phyloP scores from a whole-genome alignment of 2,329 filamentous ascomycete genomes.

The Exophiala oligosperma region DNA sequence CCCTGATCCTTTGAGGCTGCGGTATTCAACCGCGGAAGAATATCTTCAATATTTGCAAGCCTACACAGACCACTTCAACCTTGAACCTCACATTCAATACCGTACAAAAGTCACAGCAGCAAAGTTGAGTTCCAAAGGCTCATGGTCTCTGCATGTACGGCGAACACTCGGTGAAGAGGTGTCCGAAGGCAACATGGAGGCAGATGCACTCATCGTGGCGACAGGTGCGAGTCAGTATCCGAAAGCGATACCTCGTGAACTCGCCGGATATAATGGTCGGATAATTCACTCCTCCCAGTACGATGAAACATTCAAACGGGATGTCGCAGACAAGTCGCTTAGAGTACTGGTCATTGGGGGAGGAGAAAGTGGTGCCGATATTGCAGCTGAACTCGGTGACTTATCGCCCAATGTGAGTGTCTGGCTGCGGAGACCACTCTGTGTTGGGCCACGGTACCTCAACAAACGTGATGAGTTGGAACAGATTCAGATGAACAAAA shows the following conservation, averaged over 20 bases:
- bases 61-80: conserved; percentile 13
- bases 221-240: conserved; percentile 10
- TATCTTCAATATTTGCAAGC: conserved; percentile 13
- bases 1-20: conserved; percentile 11
- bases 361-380: conserved; percentile 18
- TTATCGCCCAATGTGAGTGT: conserved; percentile 15
- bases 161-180: neutral
- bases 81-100: conserved; percentile 10
- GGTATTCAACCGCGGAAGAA: conserved; percentile 12
- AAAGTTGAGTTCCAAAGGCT: conserved; percentile 1
- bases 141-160: conserved; percentile 9
- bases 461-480: conserved; percentile 9
- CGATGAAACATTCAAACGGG: conserved; percentile 5
- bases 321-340: conserved; percentile 9
- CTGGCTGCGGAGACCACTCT: conserved; percentile 12
- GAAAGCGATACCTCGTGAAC: conserved; percentile 1
- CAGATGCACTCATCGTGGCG: conserved; percentile 14
- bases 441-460: conserved; percentile 13
- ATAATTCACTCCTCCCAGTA: conserved; percentile 14
- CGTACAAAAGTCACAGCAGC: conserved; percentile 1
- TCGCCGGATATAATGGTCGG: conserved; percentile 3
- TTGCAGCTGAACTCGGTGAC: conserved; percentile 14
- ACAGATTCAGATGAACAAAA: conserved; percentile 11
- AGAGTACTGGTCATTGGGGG: conserved; percentile 11
- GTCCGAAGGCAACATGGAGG: neutral